phyloP scores from a whole-genome alignment of 257 asterid species.

The Solanum pimpinellifolium region DNA sequence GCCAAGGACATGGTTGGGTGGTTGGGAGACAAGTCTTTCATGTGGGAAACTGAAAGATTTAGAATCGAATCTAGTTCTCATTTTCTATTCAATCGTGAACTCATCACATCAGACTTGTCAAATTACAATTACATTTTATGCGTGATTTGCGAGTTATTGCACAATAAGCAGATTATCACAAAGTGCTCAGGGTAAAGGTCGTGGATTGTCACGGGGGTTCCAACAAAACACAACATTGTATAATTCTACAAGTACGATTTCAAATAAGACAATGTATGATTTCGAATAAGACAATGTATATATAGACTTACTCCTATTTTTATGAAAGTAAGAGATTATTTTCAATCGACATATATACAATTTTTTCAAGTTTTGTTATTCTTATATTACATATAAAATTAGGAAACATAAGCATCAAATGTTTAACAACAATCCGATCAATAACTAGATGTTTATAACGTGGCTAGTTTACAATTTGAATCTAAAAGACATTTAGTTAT shows the following conservation, averaged over 20 bases:
- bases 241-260: too few species aligned
- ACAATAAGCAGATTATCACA: background rate
- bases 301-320: background rate
- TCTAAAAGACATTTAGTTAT: background rate
- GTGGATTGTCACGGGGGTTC: background rate
- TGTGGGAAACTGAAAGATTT: background rate
- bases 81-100: background rate
- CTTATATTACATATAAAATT: too few species aligned
- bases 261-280: too few species aligned
- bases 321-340: too few species aligned
- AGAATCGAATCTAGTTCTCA: too few species aligned
- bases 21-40: background rate
- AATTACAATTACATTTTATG: rapidly evolving
- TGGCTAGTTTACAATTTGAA: background rate
- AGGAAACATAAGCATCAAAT: background rate
- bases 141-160: background rate
- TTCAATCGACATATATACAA: background rate
- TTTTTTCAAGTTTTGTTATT: too few species aligned
- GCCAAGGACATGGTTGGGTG: background rate
- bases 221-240: background rate
- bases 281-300: too few species aligned
- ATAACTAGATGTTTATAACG: background rate
- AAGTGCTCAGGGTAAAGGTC: background rate
- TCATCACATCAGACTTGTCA: rapidly evolving
- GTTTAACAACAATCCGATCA: background rate